A percentile compares a stretch with the other conserved stretches of the same genome.
Conservation (phyloP, 2,329 filamentous ascomycete species). For the Xenosphaeropsis pyriputrescens region DNA sequence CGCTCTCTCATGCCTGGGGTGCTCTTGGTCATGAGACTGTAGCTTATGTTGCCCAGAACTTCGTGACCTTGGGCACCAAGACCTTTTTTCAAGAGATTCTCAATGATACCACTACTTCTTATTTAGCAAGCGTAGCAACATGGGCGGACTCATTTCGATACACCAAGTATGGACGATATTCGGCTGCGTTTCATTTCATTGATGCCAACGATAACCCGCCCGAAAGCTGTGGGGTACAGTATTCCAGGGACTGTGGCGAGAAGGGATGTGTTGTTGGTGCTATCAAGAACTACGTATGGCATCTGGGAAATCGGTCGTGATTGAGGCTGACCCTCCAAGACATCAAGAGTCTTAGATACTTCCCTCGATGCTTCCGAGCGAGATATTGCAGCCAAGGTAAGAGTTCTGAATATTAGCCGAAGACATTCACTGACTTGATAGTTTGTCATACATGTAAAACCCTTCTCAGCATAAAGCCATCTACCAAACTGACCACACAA, state of each 20-base stretch:
- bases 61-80: slow-evolving; percentile 39
- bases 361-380: slow-evolving; percentile 28
- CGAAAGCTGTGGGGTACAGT: slow-evolving; percentile 33
- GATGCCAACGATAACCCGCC: slow-evolving; percentile 48
- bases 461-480: slow-evolving; percentile 4
- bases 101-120: slow-evolving; percentile 35
- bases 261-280: slow-evolving; percentile 44
- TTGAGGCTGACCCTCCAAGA: slow-evolving; percentile 31
- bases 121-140: slow-evolving; percentile 46
- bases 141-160: slow-evolving; percentile 52
- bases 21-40: slow-evolving; percentile 46
- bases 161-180: slow-evolving; percentile 46
- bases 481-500: slow-evolving; percentile 15
- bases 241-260: slow-evolving; percentile 33
- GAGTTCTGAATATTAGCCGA: background rate
- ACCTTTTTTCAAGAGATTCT: slow-evolving; percentile 41
- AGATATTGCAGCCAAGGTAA: slow-evolving; percentile 41
- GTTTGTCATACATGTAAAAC: slow-evolving; percentile 19
- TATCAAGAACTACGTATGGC: slow-evolving; percentile 17
- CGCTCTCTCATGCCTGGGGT: slow-evolving; percentile 1
- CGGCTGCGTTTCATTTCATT: slow-evolving; percentile 49
- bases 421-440: slow-evolving; percentile 6
- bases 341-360: slow-evolving; percentile 33
- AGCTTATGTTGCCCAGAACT: slow-evolving; percentile 43
- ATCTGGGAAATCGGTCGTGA: background rate